Evolutionary conservation across 768 basidiomycete species (phyloP), one percentile per base, ranked within the genome.

Genomic region (Crassisporium funariophilum): DNA sequence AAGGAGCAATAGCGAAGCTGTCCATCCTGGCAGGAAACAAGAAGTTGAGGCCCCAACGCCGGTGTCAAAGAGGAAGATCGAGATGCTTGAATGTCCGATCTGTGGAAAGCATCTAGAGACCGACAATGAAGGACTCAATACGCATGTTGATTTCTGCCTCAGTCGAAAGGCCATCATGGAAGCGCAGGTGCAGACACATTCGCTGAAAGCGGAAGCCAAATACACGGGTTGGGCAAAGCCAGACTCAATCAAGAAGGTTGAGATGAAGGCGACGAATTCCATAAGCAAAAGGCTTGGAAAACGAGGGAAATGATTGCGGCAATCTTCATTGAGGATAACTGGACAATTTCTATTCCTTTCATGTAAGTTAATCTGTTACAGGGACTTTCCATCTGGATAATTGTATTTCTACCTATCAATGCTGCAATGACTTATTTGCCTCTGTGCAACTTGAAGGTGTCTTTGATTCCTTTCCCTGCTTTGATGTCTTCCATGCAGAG

Each of bases 81-180:
- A 70, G 44, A 61, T 57, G n/a, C 75, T 79, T 44, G 63, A 65
- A 0, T 95, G 91, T 64, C 92, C 94, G 3, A 71, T 94, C 17
- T 95, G 91, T 57, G 61, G 67, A 19, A 82, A 79, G 59, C 62
- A 67, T 10, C 62, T 92, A 44, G 69, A 76, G 49, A 81, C 77
- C 1, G 83, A 91, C 62, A 97, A 97, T 60, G 73, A 77, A 38
- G 84, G 79, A 4, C 66, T 97, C 24, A 95, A 97, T 60, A 73
- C 80, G n/a, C 93, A 97, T 58, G 76, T 97, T 35, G 93, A 97
- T 64, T 88, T 84, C 57, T 97, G 94, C 59, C 65, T 97, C 41
- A 94, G 89, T 61, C 80, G 82, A 47, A 79, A 77, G 17, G 87
- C 82, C 2, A 93, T 95, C 50, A 68, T 77, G 48, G 79, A 88